These are phyloP conservation scores for Starmerella kuoi DNA, from an alignment of 805 yeast species.

Conservation along the genomic window DNA sequence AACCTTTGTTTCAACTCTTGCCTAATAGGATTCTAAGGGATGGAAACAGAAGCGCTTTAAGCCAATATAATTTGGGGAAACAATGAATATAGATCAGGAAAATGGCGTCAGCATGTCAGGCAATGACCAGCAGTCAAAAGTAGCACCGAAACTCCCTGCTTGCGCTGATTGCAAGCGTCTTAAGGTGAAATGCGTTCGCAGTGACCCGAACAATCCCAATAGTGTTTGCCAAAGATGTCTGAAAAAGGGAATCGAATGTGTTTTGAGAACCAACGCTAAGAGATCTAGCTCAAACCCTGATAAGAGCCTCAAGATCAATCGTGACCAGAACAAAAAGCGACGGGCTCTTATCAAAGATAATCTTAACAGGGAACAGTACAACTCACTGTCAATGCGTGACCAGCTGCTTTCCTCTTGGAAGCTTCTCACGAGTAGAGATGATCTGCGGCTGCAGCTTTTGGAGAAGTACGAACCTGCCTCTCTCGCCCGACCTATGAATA, in stretches of 20 bases:
- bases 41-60: too few relatives aligned
- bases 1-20: too few relatives aligned
- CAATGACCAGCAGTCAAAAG: not conserved
- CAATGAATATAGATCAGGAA: too few relatives aligned
- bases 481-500: constrained; percentile 22
- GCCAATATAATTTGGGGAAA: too few relatives aligned
- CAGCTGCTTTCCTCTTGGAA: constrained; percentile 22
- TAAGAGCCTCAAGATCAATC: not conserved
- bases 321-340: not conserved
- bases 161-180: constrained; percentile 54
- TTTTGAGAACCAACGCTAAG: constrained; percentile 19
- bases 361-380: not conserved
- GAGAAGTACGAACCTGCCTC: constrained; percentile 16
- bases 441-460: constrained; percentile 39
- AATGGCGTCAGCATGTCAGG: too few relatives aligned
- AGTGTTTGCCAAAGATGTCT: constrained; percentile 67
- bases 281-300: not conserved
- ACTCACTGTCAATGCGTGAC: constrained; percentile 17
- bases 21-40: too few relatives aligned
- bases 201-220: constrained; percentile 42
- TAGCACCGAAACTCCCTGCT: constrained; percentile 22
- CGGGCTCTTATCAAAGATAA: not conserved
- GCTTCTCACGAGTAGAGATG: constrained; percentile 34
- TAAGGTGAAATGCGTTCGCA: constrained; percentile 75
- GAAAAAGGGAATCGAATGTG: constrained; percentile 51